These are phyloP conservation scores for Phalaenopsis equestris DNA, from an alignment of 106 monocot genomes.

Conservation along the genomic window DNA sequence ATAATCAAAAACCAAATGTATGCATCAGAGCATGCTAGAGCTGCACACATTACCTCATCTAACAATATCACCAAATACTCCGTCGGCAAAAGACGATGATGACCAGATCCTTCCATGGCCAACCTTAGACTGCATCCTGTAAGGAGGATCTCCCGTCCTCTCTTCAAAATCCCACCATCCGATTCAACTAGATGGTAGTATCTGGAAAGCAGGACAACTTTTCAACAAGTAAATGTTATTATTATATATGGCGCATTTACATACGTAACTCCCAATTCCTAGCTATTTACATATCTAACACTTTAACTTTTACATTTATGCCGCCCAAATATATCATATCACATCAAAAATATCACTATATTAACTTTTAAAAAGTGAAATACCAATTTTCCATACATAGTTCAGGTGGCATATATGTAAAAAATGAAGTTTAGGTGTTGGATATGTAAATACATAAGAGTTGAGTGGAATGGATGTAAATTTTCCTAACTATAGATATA, in stretches of 20 bases:
- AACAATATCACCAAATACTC: conserved; percentile 84
- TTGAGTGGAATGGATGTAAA: no score
- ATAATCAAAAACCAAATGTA: neutral
- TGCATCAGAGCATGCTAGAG: neutral
- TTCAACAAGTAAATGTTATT: neutral
- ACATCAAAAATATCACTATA: no score
- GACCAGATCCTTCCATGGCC: conserved; percentile 58
- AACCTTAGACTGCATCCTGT: conserved; percentile 87
- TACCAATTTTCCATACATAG: no score
- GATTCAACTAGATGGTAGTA: conserved; percentile 68
- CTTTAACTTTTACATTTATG: no score
- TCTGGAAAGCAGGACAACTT: conserved; percentile 19
- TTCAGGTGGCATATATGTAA: no score
- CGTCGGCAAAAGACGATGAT: conserved; percentile 78
- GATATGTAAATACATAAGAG: no score
- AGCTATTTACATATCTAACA: no score
- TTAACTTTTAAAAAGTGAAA: no score
- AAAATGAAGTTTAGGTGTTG: no score
- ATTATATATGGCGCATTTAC: neutral
- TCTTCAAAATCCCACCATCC: conserved; percentile 69
- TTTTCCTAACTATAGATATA: neutral
- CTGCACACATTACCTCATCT: conserved; percentile 63
- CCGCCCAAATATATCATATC: no score
- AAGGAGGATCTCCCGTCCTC: conserved; percentile 85
- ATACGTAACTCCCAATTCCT: no score